phyloP scores from a whole-genome alignment of 2,329 filamentous ascomycete species.

The Colletotrichum sp. region DNA sequence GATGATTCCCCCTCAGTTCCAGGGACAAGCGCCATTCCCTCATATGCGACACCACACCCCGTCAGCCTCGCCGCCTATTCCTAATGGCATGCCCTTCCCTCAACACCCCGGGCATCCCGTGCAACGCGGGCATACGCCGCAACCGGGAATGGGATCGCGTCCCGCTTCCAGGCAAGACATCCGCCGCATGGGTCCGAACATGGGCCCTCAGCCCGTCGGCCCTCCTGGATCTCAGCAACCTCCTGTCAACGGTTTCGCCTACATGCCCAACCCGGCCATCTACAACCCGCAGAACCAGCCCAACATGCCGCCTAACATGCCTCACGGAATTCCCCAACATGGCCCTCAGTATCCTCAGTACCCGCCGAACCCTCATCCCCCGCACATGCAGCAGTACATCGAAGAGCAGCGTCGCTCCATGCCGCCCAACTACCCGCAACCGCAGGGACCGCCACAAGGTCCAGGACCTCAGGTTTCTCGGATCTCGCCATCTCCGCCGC shows the following conservation, averaged over 20 bases:
- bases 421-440: slow-evolving; percentile 66
- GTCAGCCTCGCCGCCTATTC: slow-evolving; percentile 87
- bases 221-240: slow-evolving; percentile 60
- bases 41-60: slow-evolving; percentile 84
- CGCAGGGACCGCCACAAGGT: slow-evolving; percentile 52
- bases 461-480: slow-evolving; percentile 50
- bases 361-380: slow-evolving; percentile 24
- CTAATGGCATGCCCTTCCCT: slow-evolving; percentile 75
- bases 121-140: slow-evolving; percentile 80
- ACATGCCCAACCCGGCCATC: slow-evolving; percentile 84
- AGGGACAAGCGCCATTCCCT: slow-evolving; percentile 73
- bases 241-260: slow-evolving; percentile 75
- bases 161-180: slow-evolving; percentile 82
- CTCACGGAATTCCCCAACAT: slow-evolving; percentile 40
- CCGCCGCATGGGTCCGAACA: slow-evolving; percentile 75
- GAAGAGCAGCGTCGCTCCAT: slow-evolving; percentile 78
- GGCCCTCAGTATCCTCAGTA: slow-evolving; percentile 43
- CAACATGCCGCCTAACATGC: slow-evolving; percentile 41
- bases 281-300: slow-evolving; percentile 71
- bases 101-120: slow-evolving; percentile 48
- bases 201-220: slow-evolving; percentile 67
- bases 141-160: slow-evolving; percentile 76
- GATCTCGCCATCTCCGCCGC: slow-evolving; percentile 64
- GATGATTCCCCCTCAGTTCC: slow-evolving; percentile 74
- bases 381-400: slow-evolving; percentile 70